Evolutionary conservation across 345 rosid species (phyloP), one percentile per base, ranked within the genome.

Genomic region (Lumnitzera littorea): DNA sequence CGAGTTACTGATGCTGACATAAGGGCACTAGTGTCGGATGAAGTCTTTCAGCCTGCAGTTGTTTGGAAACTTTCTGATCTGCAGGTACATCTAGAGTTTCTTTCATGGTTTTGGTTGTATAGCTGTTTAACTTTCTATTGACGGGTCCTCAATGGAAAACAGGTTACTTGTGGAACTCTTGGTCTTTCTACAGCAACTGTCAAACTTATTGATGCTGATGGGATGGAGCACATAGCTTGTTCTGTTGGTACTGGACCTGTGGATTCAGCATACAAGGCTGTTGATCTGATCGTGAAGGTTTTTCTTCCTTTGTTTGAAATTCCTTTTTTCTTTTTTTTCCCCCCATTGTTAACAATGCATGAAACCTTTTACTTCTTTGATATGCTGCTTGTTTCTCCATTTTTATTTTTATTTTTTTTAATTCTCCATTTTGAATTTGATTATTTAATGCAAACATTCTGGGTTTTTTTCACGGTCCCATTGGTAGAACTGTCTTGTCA

Each of bases 231-330:
- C 62, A 57, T 82, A 62, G 92, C 95, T 55, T 94, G 97, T 67
- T 74, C 99, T 51, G 74, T 86, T 24, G 99, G 99, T 67, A 70
- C 85, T 62, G 99, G 99, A 13, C 97, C 99, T 15, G 96, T 94
- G 25, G 99, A 94, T 82, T 85, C 97, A 47, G 97, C 91, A n/a
- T 94, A 90, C 80, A 94, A 90, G 75, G 99, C 99, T 64, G 74
- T 90, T 23, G 87, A 90, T 78, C 85, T 86, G 61, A 84, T 94
- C 51, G 91, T 86, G 56, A 80, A 88, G 96, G 99, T 90, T 61
- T 24, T 57, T 31, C 55, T 7, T 20, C 3, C 12, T 24, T 51
- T 8, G 6, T 25, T 53, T 53, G 27, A 7, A 15, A 20, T 9
- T 1, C 13, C 55, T 17, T 17, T 23, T 15, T 53, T 17, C 3